These are phyloP conservation scores for Phytopythium litorale DNA, from an alignment of 352 stramenopile species.

Conservation along the genomic window DNA sequence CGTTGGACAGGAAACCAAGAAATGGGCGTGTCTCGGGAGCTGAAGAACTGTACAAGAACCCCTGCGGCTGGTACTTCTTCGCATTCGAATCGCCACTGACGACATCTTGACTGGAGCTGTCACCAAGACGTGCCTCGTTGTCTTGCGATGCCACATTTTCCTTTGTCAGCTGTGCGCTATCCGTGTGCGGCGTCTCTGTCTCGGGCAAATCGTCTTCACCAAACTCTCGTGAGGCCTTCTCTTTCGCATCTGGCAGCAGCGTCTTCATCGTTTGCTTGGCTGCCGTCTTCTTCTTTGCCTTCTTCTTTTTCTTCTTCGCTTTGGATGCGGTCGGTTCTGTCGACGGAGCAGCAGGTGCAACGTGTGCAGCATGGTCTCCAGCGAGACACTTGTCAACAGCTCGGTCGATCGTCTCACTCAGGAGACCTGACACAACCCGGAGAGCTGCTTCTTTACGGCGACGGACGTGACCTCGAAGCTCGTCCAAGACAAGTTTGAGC, in stretches of 20 bases:
- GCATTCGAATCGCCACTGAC: background rate
- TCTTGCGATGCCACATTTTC: background rate
- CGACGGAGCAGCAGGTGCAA: background rate
- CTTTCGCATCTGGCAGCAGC: background rate
- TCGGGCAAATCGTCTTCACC: background rate
- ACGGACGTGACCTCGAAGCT: constrained; percentile 32
- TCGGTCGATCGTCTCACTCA: constrained; percentile 37
- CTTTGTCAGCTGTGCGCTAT: background rate
- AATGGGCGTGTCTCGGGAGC: constrained; percentile 8
- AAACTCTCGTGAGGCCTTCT: background rate
- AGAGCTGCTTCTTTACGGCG: constrained; percentile 19
- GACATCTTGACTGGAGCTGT: background rate
- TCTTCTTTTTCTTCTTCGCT: constrained; percentile 24
- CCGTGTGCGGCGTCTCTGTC: background rate
- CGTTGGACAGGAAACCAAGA: constrained; percentile 12
- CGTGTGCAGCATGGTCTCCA: background rate
- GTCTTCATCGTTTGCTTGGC: constrained; percentile 30
- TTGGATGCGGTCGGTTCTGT: constrained; percentile 3
- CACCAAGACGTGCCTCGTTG: background rate
- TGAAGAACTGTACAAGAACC: constrained; percentile 3
- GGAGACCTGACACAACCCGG: constrained; percentile 23
- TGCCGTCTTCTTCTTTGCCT: constrained; percentile 22
- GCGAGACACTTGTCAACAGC: constrained; percentile 21
- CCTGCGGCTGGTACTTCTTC: background rate
- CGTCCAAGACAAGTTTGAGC: constrained; percentile 37